Percentiles rank a stretch among this genome's conserved stretches.
phyloP scores from a whole-genome alignment of 2,329 filamentous ascomycete genomes.

The Zalaria obscura region DNA sequence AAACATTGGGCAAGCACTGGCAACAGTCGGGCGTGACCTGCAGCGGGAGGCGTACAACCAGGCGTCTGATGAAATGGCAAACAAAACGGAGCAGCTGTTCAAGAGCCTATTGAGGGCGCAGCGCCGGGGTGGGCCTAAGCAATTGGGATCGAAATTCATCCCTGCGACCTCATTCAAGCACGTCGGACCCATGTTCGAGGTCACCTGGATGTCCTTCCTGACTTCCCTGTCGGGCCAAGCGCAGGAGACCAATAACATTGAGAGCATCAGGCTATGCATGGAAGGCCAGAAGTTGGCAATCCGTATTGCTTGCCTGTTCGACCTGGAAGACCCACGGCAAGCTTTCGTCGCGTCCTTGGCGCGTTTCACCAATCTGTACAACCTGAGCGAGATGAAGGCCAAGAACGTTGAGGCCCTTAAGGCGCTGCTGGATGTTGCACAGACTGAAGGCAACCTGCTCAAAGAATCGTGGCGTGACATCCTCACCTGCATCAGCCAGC shows the following conservation, averaged over 20 bases:
- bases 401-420: constrained; percentile 96
- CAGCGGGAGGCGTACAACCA: constrained; percentile 88
- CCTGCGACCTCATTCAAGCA: constrained; percentile 88
- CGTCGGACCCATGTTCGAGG: constrained; percentile 95
- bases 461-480: constrained; percentile 92
- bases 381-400: constrained; percentile 83
- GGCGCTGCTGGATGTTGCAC: constrained; percentile 78
- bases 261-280: constrained; percentile 82
- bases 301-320: constrained; percentile 83
- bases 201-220: constrained; percentile 98
- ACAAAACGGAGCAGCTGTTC: constrained; percentile 72
- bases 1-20: constrained; percentile 74
- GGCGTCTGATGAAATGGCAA: constrained; percentile 87
- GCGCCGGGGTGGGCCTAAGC: constrained; percentile 56
- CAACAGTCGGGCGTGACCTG: constrained; percentile 80
- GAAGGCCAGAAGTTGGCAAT: constrained; percentile 93
- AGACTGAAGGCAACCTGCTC: constrained; percentile 81
- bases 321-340: constrained; percentile 81
- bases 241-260: constrained; percentile 83
- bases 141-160: constrained; percentile 60
- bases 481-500: constrained; percentile 85
- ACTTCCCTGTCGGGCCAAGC: constrained; percentile 87
- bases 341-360: constrained; percentile 89
- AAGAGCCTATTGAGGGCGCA: constrained; percentile 87
- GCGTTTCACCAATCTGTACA: constrained; percentile 91